Conservation (phyloP, 305 asterid genomes). For the Solanum hybrid region DNA sequence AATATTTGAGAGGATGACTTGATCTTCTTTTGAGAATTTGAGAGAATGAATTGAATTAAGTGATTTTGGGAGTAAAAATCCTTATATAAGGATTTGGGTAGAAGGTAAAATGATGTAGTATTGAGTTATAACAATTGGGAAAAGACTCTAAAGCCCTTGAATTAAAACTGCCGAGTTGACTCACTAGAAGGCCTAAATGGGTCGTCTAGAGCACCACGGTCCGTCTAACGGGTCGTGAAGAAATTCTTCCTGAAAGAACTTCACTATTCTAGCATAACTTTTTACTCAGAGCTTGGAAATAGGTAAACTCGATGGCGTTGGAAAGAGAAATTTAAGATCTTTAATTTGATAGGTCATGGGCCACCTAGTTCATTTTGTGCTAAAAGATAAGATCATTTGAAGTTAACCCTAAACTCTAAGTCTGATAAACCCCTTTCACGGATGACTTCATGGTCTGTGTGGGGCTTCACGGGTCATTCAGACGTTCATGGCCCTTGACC, state of each 20-base stretch:
- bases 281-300: not conserved
- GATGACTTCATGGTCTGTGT: not conserved
- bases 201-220: not conserved
- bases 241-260: too few relatives aligned
- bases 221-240: not conserved
- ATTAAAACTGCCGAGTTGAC: not conserved
- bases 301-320: not conserved
- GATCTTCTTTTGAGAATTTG: not conserved
- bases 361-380: not conserved
- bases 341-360: not conserved
- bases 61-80: not conserved
- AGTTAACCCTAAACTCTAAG: not conserved
- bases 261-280: not conserved
- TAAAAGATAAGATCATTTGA: too few relatives aligned
- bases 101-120: not conserved
- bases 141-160: not conserved
- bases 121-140: too few relatives aligned
- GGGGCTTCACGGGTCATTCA: not conserved
- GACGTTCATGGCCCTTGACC: not conserved
- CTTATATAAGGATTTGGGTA: too few relatives aligned
- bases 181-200: not conserved
- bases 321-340: not conserved
- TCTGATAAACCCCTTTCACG: not conserved
- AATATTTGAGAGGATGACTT: not conserved
- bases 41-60: not conserved